phyloP scores from a whole-genome alignment of 768 basidiomycete genomes.

The Leccinum aurantiacum region DNA sequence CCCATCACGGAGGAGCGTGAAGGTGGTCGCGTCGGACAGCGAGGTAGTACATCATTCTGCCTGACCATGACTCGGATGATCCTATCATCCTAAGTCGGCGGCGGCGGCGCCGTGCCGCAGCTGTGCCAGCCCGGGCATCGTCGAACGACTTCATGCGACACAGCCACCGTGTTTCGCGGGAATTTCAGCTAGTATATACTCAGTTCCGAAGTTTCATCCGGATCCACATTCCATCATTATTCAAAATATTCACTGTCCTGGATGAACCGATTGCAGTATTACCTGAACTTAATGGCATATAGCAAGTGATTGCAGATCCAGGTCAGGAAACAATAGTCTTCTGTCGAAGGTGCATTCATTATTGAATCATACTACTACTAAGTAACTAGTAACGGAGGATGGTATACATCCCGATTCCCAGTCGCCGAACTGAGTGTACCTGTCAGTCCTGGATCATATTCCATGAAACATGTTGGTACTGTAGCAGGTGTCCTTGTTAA shows the following conservation, averaged over 20 bases:
- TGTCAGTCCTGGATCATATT: background rate
- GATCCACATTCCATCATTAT: background rate
- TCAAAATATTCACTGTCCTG: background rate
- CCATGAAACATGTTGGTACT: background rate
- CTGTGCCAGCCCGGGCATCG: no score
- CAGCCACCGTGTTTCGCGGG: background rate
- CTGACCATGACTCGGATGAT: no score
- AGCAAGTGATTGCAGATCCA: background rate
- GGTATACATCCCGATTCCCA: background rate
- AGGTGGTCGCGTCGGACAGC: no score
- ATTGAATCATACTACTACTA: background rate
- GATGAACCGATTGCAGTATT: background rate
- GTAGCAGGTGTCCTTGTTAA: background rate
- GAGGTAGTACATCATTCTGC: no score
- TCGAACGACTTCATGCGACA: background rate
- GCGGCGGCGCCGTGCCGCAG: no score
- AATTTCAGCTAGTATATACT: no score
- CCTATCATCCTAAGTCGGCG: no score
- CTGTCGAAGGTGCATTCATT: background rate
- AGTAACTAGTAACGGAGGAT: background rate
- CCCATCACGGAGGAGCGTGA: no score
- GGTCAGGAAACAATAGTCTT: background rate
- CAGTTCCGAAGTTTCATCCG: background rate
- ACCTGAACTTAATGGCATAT: background rate
- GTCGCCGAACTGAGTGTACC: background rate